These are phyloP conservation scores for Asterella californica DNA, from an alignment of 225 moss, liverwort and hornwort genomes.

Conservation along the genomic window DNA sequence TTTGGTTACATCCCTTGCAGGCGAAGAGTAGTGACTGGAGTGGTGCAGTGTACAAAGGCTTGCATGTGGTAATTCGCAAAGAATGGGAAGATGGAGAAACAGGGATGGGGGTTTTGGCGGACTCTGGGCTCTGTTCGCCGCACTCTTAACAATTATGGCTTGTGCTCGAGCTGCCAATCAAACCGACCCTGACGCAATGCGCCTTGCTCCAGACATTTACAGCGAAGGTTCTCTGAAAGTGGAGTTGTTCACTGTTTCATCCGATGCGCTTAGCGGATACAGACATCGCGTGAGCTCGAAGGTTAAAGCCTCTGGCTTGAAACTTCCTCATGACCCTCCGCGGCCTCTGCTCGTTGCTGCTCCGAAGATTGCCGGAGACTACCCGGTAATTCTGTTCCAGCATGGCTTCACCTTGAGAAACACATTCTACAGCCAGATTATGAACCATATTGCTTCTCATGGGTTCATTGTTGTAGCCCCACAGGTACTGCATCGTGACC, in stretches of 20 bases:
- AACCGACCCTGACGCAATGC: constrained; percentile 33
- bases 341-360: constrained; percentile 62
- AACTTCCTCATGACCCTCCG: constrained; percentile 25
- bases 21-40: constrained; percentile 16
- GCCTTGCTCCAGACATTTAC: constrained; percentile 60
- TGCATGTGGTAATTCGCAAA: constrained; percentile 16
- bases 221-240: constrained; percentile 64
- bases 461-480: constrained; percentile 81
- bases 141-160: constrained; percentile 23
- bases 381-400: constrained; percentile 71
- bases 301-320: constrained; percentile 6
- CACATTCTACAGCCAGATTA: constrained; percentile 62
- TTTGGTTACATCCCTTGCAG: constrained; percentile 27
- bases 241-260: constrained; percentile 41
- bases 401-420: constrained; percentile 72
- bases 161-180: constrained; percentile 31
- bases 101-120: constrained; percentile 4
- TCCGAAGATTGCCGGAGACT: constrained; percentile 50
- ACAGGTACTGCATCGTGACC: constrained; percentile 42
- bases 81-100: constrained; percentile 22
- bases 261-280: constrained; percentile 19
- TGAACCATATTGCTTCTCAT: constrained; percentile 62
- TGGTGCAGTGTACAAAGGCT: constrained; percentile 13
- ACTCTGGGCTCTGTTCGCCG: constrained; percentile 29
- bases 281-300: constrained; percentile 1